A percentile compares a stretch with the other conserved stretches of the same genome.
Evolutionary conservation across 2,329 filamentous ascomycete species (phyloP).

Genomic region (Drechslerella stenobrocha): DNA sequence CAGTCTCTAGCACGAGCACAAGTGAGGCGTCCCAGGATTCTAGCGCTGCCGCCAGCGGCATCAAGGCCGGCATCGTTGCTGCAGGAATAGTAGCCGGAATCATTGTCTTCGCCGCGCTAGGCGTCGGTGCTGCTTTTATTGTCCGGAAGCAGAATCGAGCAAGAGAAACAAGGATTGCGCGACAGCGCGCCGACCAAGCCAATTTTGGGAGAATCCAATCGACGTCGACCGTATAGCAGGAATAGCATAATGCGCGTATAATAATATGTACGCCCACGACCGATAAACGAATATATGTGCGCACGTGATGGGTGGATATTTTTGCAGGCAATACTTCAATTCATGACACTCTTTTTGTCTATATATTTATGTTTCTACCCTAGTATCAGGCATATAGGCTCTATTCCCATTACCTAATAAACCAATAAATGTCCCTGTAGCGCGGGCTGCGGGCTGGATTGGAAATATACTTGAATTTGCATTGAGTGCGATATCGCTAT

Average conservation of each 20-base stretch:
- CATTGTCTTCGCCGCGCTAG: slow-evolving; percentile 25
- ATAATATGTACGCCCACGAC: not conserved
- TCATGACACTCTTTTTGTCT: not conserved
- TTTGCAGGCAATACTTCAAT: not conserved
- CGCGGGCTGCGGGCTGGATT: slow-evolving; percentile 2
- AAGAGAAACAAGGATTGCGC: slow-evolving; percentile 18
- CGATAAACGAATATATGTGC: not conserved
- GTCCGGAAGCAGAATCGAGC: slow-evolving; percentile 20
- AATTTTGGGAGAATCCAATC: slow-evolving; percentile 27
- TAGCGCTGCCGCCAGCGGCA: slow-evolving; percentile 4
- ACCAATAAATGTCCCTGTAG: no score
- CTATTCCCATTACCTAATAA: no score
- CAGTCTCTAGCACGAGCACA: slow-evolving; percentile 6
- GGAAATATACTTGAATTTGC: not conserved
- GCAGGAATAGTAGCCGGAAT: slow-evolving; percentile 35
- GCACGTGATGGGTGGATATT: not conserved
- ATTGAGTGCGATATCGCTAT: not conserved
- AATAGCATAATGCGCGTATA: not conserved
- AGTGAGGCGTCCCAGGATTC: slow-evolving; percentile 18
- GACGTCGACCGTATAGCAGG: not conserved
- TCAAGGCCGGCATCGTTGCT: slow-evolving; percentile 35
- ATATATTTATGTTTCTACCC: not conserved
- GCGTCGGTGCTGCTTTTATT: slow-evolving; percentile 23
- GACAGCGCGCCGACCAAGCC: slow-evolving; percentile 27
- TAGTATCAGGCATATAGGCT: not conserved